Conservation (phyloP, 2,329 filamentous ascomycete genomes). For the Cladosporium sp. region DNA sequence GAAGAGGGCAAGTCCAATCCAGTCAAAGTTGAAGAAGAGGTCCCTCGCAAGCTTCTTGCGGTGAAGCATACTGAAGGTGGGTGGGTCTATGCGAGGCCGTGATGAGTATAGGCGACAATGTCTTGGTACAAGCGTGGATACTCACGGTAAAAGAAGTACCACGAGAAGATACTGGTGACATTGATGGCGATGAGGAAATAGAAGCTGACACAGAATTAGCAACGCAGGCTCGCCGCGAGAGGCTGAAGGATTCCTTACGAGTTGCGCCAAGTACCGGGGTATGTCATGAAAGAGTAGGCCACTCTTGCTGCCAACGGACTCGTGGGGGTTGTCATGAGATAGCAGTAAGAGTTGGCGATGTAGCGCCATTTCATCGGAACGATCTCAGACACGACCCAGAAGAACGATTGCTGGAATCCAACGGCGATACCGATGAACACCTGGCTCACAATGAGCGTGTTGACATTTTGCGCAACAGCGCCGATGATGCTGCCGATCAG, state of each 20-base stretch:
- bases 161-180: constrained; percentile 20
- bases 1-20: constrained; percentile 22
- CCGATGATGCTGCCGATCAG: constrained; percentile 33
- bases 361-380: constrained; percentile 30
- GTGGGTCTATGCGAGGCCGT: constrained; percentile 14
- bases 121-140: background rate
- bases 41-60: constrained; percentile 21
- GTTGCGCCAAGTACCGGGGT: constrained; percentile 20
- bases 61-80: constrained; percentile 25
- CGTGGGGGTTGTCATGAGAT: constrained; percentile 21
- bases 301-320: constrained; percentile 21
- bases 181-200: constrained; percentile 29
- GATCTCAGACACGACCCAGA: constrained; percentile 34
- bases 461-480: constrained; percentile 21
- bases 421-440: constrained; percentile 34
- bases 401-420: constrained; percentile 35
- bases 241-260: background rate
- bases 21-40: constrained; percentile 23
- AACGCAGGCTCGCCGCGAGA: background rate
- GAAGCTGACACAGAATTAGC: constrained; percentile 10
- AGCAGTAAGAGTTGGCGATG: constrained; percentile 22
- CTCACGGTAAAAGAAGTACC: constrained; percentile 30
- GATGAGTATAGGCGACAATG: background rate
- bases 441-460: constrained; percentile 22
- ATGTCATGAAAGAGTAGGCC: constrained; percentile 19